Conservation (phyloP, 2,329 filamentous ascomycete species). For the Rugonectria rugulosa region DNA sequence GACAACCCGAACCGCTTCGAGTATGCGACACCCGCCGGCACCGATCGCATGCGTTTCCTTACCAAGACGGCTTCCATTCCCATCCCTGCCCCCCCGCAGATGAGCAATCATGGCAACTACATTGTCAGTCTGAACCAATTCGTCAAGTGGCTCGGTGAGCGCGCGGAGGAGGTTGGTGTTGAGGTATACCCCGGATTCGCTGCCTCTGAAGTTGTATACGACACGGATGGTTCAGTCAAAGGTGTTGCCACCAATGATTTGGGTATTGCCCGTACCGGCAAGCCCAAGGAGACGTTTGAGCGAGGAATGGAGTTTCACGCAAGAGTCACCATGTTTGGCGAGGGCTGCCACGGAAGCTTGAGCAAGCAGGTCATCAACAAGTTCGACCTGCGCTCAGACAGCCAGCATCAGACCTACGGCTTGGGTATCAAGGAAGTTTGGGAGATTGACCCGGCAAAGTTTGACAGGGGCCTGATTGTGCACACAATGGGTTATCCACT, state of each 20-base stretch:
- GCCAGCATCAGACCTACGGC: conserved; percentile 93
- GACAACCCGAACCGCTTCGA: conserved; percentile 89
- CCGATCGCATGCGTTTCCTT: conserved; percentile 92
- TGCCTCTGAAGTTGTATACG: conserved; percentile 90
- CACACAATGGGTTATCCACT: conserved; percentile 96
- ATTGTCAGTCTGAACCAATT: conserved; percentile 96
- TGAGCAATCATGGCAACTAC: conserved; percentile 98
- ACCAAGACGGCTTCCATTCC: conserved; percentile 82
- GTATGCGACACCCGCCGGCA: conserved; percentile 81
- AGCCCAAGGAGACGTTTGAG: conserved; percentile 90
- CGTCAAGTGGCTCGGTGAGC: conserved; percentile 92
- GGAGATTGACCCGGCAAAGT: conserved; percentile 94
- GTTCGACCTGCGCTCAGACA: conserved; percentile 87
- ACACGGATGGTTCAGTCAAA: conserved; percentile 83
- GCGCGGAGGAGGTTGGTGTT: conserved; percentile 95
- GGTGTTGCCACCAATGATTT: conserved; percentile 97
- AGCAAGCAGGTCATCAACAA: conserved; percentile 96
- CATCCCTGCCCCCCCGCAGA: conserved; percentile 90
- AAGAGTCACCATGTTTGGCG: conserved; percentile 86
- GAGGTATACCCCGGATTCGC: conserved; percentile 97
- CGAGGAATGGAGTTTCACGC: conserved; percentile 99
- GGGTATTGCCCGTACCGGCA: conserved; percentile 81
- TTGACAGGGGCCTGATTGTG: conserved; percentile 82
- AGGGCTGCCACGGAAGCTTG: conserved; percentile 95
- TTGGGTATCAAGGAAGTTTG: conserved; percentile 96